Evolutionary conservation across 2,329 filamentous ascomycete genomes (phyloP).

Genomic region (Fusarium subtropicale): DNA sequence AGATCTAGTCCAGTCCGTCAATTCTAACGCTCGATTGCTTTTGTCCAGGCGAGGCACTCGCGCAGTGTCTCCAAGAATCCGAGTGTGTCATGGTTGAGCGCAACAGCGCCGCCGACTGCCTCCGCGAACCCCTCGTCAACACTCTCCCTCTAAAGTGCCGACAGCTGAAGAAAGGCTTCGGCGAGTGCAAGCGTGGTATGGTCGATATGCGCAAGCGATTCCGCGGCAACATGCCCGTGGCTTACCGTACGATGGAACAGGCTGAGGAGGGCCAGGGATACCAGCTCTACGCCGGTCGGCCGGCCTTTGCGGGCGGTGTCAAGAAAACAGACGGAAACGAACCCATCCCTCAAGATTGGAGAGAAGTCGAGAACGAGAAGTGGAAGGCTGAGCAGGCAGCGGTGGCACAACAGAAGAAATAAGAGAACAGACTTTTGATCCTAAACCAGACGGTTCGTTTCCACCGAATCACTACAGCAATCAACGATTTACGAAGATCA

Average conservation of each 20-base stretch:
- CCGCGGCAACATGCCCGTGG: conserved; percentile 89
- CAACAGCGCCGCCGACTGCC: conserved; percentile 86
- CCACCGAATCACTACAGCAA: neutral
- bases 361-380: conserved; percentile 73
- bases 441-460: neutral
- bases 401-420: conserved; percentile 45
- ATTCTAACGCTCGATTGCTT: conserved; percentile 1
- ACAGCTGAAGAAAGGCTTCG: conserved; percentile 91
- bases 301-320: conserved; percentile 73
- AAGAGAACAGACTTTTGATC: conserved; percentile 2
- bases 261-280: conserved; percentile 69
- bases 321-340: conserved; percentile 77
- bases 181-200: conserved; percentile 95
- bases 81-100: conserved; percentile 96
- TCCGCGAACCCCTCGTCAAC: conserved; percentile 83
- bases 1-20: neutral
- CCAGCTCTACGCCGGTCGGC: conserved; percentile 83
- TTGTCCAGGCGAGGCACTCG: conserved; percentile 83
- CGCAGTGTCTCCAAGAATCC: conserved; percentile 93
- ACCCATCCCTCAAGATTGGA: conserved; percentile 69
- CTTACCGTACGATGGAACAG: conserved; percentile 67
- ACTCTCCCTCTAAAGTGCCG: conserved; percentile 89
- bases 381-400: conserved; percentile 56
- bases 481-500: conserved; percentile 3
- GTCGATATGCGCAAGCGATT: conserved; percentile 99